Evolutionary conservation across 768 basidiomycete species (phyloP).

Genomic region (Crepidotus variabilis): DNA sequence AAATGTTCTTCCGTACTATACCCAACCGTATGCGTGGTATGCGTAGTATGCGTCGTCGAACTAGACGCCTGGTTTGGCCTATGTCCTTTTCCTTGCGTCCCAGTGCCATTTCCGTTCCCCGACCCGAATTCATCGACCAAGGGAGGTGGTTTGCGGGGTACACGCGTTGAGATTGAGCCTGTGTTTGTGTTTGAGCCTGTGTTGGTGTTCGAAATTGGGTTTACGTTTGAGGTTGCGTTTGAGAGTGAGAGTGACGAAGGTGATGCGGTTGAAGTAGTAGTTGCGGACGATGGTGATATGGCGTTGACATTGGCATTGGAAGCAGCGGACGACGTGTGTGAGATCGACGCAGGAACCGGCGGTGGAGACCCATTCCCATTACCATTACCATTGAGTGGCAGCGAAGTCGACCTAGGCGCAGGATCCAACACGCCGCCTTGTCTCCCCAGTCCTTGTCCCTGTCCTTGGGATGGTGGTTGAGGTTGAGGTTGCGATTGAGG

Average conservation of each 20-base stretch:
- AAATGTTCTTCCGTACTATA: neutral
- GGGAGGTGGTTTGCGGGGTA: neutral
- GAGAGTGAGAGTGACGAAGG: neutral
- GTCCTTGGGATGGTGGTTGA: neutral
- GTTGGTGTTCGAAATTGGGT: too few relatives aligned
- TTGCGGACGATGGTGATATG: neutral
- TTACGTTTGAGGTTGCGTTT: too few relatives aligned
- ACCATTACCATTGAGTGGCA: too few relatives aligned
- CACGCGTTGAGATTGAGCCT: neutral
- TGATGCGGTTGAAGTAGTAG: neutral
- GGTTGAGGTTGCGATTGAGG: too few relatives aligned
- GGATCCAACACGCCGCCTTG: neutral
- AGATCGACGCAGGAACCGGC: neutral
- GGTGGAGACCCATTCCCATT: too few relatives aligned
- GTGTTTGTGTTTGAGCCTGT: neutral
- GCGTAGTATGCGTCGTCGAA: constrained; percentile 13
- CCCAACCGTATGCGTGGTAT: constrained; percentile 7
- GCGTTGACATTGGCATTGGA: neutral
- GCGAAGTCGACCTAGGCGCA: neutral
- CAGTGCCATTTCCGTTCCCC: neutral
- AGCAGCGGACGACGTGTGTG: neutral
- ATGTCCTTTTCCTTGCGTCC: constrained; percentile 7
- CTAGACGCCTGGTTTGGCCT: constrained; percentile 13
- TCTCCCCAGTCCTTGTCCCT: constrained; percentile 5
- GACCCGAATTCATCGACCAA: neutral